These are phyloP conservation scores for Boletus patriciae DNA, from an alignment of 768 basidiomycete genomes.

Conservation along the genomic window DNA sequence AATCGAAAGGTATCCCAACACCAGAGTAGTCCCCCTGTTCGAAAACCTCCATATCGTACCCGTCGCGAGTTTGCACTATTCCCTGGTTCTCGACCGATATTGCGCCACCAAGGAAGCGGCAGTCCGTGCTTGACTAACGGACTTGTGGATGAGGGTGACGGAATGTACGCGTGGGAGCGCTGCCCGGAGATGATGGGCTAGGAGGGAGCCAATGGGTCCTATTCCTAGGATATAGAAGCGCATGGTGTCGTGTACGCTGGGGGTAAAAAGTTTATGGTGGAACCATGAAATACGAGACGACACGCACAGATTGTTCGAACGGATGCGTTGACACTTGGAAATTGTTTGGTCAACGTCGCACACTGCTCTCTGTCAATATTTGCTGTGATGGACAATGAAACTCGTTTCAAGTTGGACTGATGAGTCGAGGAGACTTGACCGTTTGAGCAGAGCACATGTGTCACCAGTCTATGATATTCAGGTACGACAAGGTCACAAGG, in stretches of 20 bases:
- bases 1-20: conserved; percentile 19
- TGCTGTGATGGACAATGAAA: neutral
- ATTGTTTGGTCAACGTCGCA: neutral
- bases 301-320: neutral
- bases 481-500: conserved; percentile 28
- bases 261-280: neutral
- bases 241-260: conserved; percentile 35
- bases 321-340: neutral
- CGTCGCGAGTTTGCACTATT: conserved; percentile 39
- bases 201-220: conserved; percentile 79
- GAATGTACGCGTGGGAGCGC: conserved; percentile 49
- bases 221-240: conserved; percentile 76
- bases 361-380: neutral
- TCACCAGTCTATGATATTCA: conserved; percentile 8
- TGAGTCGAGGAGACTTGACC: neutral
- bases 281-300: neutral
- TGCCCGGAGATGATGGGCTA: conserved; percentile 77
- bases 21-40: conserved; percentile 27
- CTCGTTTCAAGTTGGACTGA: neutral
- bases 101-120: conserved; percentile 35
- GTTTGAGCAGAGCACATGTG: too few species aligned
- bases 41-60: conserved; percentile 55
- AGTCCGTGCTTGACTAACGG: conserved; percentile 37
- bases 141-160: conserved; percentile 72
- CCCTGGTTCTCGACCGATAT: conserved; percentile 55